These are phyloP conservation scores for Coemansia sp. DNA, from an alignment of 192 early-diverging fungal genomes.

Conservation along the genomic window DNA sequence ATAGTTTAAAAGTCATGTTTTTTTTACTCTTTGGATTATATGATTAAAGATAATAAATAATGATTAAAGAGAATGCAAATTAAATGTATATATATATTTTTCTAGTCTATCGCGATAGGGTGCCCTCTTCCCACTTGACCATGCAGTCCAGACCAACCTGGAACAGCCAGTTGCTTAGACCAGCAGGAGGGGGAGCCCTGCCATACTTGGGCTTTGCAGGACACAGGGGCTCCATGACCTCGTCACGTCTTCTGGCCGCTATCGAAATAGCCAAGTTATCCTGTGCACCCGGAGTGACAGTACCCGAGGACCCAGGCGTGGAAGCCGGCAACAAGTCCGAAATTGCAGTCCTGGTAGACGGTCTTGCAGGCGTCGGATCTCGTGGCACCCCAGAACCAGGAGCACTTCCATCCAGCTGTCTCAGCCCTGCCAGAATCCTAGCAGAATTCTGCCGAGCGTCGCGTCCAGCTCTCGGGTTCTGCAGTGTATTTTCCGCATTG, in stretches of 20 bases:
- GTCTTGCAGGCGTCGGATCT: not conserved
- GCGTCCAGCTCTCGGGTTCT: not conserved
- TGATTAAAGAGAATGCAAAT: not conserved
- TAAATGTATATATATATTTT: not conserved
- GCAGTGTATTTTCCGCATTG: not conserved
- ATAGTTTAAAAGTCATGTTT: not conserved
- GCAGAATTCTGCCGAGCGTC: not conserved
- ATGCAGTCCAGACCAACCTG: slow-evolving; percentile 52
- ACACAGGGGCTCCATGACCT: slow-evolving; percentile 41
- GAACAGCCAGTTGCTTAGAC: slow-evolving; percentile 50
- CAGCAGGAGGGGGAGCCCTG: slow-evolving; percentile 21
- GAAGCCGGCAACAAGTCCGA: not conserved
- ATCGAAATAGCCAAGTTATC: not conserved
- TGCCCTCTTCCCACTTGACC: slow-evolving; percentile 45
- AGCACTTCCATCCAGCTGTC: not conserved
- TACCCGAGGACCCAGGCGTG: not conserved
- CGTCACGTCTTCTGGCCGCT: slow-evolving; percentile 21
- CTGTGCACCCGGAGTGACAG: not conserved
- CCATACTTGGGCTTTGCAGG: slow-evolving; percentile 13
- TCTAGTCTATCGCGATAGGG: slow-evolving; percentile 32
- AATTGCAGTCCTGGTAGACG: not conserved
- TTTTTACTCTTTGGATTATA: not conserved
- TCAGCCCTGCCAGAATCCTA: not conserved
- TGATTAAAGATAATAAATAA: not conserved
- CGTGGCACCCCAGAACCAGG: not conserved